phyloP scores from a whole-genome alignment of 2,329 filamentous ascomycete species.

The Coleophoma eucalyptorum region DNA sequence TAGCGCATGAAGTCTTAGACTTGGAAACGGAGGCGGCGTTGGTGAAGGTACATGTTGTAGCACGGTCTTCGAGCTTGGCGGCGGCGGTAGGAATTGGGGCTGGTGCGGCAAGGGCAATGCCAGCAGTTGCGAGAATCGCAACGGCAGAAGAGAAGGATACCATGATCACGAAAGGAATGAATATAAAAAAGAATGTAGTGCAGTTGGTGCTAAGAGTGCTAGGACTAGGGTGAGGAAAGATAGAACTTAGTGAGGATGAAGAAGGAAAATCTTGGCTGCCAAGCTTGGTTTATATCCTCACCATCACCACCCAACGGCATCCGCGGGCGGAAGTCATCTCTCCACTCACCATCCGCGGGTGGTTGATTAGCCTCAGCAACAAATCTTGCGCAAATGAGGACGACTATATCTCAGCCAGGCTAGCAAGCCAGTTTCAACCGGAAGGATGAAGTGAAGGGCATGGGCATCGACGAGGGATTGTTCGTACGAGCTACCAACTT shows the following conservation, averaged over 20 bases:
- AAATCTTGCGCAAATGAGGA: too few relatives aligned
- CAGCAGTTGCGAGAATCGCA: not conserved
- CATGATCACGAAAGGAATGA: not conserved
- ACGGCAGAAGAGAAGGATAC: not conserved
- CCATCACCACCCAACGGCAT: not conserved
- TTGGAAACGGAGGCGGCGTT: constrained; percentile 40
- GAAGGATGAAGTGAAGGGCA: too few relatives aligned
- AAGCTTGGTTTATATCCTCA: not conserved
- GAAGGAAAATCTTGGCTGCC: not conserved
- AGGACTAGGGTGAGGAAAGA: not conserved
- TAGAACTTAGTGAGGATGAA: not conserved
- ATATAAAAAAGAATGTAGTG: not conserved
- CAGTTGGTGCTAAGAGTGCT: not conserved
- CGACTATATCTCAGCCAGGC: too few relatives aligned
- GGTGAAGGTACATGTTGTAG: constrained; percentile 47
- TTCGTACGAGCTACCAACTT: too few relatives aligned
- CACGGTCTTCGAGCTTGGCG: constrained; percentile 11
- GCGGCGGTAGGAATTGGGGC: constrained; percentile 7
- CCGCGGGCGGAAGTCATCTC: too few relatives aligned
- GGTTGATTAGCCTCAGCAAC: not conserved
- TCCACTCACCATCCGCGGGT: not conserved
- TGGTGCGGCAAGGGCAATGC: not conserved
- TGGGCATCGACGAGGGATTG: too few relatives aligned
- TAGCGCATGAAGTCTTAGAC: constrained; percentile 47
- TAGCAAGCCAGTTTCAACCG: too few relatives aligned